A percentile compares a stretch with the other conserved stretches of the same genome.
These are phyloP conservation scores for Beauveria varroae DNA, from an alignment of 2,329 filamentous ascomycete genomes.

Conservation along the genomic window DNA sequence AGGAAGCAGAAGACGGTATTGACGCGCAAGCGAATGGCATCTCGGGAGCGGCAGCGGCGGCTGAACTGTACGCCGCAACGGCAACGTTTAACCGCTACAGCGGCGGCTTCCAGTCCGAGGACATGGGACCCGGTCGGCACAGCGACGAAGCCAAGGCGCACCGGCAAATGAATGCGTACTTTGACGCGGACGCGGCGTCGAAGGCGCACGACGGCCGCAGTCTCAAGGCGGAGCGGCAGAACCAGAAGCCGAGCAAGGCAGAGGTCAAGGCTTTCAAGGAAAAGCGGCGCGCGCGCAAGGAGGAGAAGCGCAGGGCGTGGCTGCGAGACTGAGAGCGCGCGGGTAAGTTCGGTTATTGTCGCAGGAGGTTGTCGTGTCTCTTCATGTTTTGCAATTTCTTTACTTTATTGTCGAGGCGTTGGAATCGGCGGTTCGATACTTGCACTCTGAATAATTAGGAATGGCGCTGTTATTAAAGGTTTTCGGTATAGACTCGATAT, in stretches of 20 bases:
- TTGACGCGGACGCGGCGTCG: slow-evolving; percentile 90
- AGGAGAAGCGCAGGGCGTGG: slow-evolving; percentile 91
- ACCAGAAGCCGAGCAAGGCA: slow-evolving; percentile 74
- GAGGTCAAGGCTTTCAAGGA: slow-evolving; percentile 90
- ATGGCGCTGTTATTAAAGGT: not conserved
- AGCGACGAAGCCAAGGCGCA: slow-evolving; percentile 81
- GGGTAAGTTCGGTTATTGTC: not conserved
- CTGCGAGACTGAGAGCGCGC: slow-evolving; percentile 59
- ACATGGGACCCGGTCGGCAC: slow-evolving; percentile 65
- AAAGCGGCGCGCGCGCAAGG: slow-evolving; percentile 81
- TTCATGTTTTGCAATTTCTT: not conserved
- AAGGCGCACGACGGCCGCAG: slow-evolving; percentile 86
- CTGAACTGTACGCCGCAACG: slow-evolving; percentile 54
- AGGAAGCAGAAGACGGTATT: slow-evolving; percentile 16
- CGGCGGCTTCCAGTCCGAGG: slow-evolving; percentile 67
- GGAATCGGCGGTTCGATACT: not conserved
- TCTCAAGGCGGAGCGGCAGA: slow-evolving; percentile 80
- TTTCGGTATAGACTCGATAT: not conserved
- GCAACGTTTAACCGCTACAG: slow-evolving; percentile 90
- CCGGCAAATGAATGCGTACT: slow-evolving; percentile 88
- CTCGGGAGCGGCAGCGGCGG: slow-evolving; percentile 20
- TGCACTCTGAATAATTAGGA: not conserved
- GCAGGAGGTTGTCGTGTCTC: not conserved
- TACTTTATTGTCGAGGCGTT: not conserved
- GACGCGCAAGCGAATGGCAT: slow-evolving; percentile 17